Evolutionary conservation across 306 rosid species (phyloP).

Genomic region (Prinsepia uniflora): DNA sequence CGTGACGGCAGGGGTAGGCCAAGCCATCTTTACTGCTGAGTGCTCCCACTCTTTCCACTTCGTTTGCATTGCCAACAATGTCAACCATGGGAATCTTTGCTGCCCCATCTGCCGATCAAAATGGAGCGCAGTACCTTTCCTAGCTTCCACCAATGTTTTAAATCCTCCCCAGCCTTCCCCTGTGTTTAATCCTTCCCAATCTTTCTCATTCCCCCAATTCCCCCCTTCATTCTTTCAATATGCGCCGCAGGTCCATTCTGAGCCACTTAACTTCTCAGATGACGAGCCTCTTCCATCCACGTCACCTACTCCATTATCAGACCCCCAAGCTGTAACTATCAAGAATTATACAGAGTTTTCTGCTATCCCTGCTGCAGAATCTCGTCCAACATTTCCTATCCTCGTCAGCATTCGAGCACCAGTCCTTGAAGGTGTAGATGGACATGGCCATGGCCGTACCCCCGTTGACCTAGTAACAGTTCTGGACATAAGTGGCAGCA

Average conservation of each 20-base stretch:
- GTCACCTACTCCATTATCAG: constrained; percentile 3
- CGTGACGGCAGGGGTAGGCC: not conserved
- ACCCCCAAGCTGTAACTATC: not conserved
- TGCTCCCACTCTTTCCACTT: constrained; percentile 21
- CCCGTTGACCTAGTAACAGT: constrained; percentile 37
- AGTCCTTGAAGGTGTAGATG: not conserved
- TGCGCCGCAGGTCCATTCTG: not conserved
- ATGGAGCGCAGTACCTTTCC: constrained; percentile 14
- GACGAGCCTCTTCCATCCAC: constrained; percentile 10
- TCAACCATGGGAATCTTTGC: constrained; percentile 8
- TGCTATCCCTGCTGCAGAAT: constrained; percentile 8
- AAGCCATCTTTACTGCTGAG: constrained; percentile 16
- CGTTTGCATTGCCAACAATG: constrained; percentile 12
- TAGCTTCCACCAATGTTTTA: not conserved
- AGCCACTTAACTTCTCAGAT: constrained; percentile 1
- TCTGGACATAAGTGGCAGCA: constrained; percentile 35
- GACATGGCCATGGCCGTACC: not conserved
- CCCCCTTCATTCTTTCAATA: too few relatives aligned
- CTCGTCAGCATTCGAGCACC: constrained; percentile 13
- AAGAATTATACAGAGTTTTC: not conserved
- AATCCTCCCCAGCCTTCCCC: not conserved
- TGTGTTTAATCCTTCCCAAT: too few relatives aligned
- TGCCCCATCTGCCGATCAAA: constrained; percentile 14
- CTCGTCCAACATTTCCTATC: not conserved
- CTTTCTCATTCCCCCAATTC: too few relatives aligned